These are phyloP conservation scores for Prosopis cineraria DNA, from an alignment of 306 rosid genomes.

Conservation along the genomic window DNA sequence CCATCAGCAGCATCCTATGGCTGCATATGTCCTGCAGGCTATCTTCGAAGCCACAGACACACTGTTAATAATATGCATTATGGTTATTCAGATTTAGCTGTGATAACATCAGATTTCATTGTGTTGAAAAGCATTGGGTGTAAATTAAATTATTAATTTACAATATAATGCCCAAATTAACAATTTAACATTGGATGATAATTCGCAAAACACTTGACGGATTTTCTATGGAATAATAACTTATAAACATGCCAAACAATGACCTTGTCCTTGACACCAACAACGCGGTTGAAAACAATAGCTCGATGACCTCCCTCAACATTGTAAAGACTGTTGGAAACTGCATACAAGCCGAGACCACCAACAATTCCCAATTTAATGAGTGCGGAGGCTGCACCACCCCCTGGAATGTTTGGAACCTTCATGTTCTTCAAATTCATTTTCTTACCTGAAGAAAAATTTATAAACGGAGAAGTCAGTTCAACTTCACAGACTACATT, in stretches of 20 bases:
- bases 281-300: conserved; percentile 59
- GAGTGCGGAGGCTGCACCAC: conserved; percentile 55
- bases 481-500: neutral
- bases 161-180: neutral
- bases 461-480: neutral
- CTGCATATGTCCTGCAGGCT: neutral
- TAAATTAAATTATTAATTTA: neutral
- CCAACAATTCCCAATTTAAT: conserved; percentile 50
- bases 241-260: neutral
- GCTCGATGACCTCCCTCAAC: conserved; percentile 73
- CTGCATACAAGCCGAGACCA: conserved; percentile 53
- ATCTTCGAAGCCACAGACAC: neutral
- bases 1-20: conserved; percentile 1
- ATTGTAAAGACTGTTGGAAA: conserved; percentile 63
- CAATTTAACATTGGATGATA: neutral
- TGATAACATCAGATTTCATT: neutral
- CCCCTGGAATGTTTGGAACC: conserved; percentile 48
- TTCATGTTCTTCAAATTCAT: conserved; percentile 34
- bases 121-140: neutral
- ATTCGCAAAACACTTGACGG: neutral
- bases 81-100: neutral
- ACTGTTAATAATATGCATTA: neutral
- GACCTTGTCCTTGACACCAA: conserved; percentile 62
- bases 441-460: neutral
- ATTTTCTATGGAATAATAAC: neutral